Evolutionary conservation across 2,329 filamentous ascomycete species (phyloP).

Genomic region (Arthrobotrys pseudoclavata): DNA sequence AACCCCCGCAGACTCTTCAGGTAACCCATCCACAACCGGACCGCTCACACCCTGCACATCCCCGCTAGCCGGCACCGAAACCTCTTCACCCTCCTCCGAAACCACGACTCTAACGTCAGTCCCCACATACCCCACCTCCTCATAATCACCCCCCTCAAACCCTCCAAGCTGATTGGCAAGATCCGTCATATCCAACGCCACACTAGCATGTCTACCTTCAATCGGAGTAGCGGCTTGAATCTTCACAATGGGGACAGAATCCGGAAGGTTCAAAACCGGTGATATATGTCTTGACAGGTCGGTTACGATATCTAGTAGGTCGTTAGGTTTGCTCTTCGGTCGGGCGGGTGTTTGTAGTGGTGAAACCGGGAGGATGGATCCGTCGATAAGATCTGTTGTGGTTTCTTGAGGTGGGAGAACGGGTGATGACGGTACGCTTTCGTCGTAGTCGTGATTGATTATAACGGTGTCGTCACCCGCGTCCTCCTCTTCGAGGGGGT

Average conservation of each 20-base stretch:
- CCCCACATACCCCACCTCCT: neutral
- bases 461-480: constrained; percentile 8
- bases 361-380: constrained; percentile 37
- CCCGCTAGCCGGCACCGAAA: neutral
- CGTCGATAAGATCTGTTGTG: neutral
- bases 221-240: constrained; percentile 43
- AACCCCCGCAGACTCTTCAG: neutral
- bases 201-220: constrained; percentile 13
- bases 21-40: neutral
- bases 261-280: constrained; percentile 30
- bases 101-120: constrained; percentile 17
- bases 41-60: neutral
- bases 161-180: neutral
- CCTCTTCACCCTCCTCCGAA: neutral
- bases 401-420: neutral
- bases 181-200: constrained; percentile 6
- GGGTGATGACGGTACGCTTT: constrained; percentile 17
- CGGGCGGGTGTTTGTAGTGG: constrained; percentile 37
- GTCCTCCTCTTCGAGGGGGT: neutral
- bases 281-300: constrained; percentile 24
- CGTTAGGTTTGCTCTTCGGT: neutral
- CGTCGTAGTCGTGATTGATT: constrained; percentile 1
- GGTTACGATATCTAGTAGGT: constrained; percentile 6
- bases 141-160: neutral
- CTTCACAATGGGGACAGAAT: constrained; percentile 22